Percentiles rank a stretch among this genome's conserved stretches.
These are phyloP conservation scores for Fusarium neocosmosporiellum DNA, from an alignment of 2,329 filamentous ascomycete species.

Conservation along the genomic window DNA sequence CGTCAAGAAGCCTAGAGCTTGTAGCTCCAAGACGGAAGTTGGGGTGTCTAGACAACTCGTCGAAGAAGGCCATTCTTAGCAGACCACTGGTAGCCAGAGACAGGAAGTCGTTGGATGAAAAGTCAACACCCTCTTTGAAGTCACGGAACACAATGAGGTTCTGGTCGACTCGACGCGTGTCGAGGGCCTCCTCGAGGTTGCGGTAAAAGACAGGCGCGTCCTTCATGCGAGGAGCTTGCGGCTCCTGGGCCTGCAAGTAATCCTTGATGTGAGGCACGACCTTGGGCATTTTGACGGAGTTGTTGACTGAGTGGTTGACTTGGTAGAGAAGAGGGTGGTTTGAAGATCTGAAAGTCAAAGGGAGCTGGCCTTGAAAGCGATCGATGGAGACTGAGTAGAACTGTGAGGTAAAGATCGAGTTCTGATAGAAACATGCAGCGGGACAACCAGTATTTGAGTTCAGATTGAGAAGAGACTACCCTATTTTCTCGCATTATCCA, in stretches of 20 bases:
- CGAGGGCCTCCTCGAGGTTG: constrained; percentile 49
- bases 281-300: constrained; percentile 9
- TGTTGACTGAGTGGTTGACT: neutral
- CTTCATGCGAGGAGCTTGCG: constrained; percentile 13
- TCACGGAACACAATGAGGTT: constrained; percentile 40
- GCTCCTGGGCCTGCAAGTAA: constrained; percentile 18
- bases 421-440: neutral
- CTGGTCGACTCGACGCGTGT: constrained; percentile 39
- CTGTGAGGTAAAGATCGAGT: neutral
- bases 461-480: neutral
- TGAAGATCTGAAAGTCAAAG: neutral
- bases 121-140: constrained; percentile 55
- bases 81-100: constrained; percentile 62
- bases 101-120: constrained; percentile 75
- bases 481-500: neutral
- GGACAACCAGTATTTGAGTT: neutral
- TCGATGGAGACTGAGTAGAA: neutral
- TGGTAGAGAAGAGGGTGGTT: neutral
- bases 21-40: constrained; percentile 59
- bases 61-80: too few relatives aligned
- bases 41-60: constrained; percentile 54
- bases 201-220: constrained; percentile 19
- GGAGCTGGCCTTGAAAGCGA: neutral
- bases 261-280: constrained; percentile 23
- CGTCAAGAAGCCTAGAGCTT: constrained; percentile 73